phyloP scores from a whole-genome alignment of 2,329 filamentous ascomycete genomes.

The Aspergillus carbonarius region DNA sequence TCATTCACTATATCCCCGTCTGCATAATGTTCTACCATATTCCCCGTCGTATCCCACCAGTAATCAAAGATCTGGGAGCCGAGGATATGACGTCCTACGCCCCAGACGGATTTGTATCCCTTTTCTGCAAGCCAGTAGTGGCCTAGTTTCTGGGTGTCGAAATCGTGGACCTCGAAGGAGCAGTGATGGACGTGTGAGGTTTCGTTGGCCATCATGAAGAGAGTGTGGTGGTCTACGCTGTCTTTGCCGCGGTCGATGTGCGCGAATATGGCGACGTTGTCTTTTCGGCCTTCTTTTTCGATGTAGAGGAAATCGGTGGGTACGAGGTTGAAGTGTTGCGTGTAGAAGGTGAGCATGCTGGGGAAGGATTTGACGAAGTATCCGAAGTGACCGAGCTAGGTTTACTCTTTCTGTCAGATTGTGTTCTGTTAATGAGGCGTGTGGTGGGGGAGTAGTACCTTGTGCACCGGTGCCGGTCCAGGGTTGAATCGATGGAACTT shows the following conservation, averaged over 20 bases:
- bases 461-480: conserved; percentile 34
- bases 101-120: conserved; percentile 39
- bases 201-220: conserved; percentile 47
- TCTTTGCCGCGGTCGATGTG: conserved; percentile 52
- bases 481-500: conserved; percentile 31
- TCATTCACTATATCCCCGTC: conserved; percentile 17
- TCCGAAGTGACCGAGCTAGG: conserved; percentile 31
- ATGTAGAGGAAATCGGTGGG: conserved; percentile 33
- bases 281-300: conserved; percentile 17
- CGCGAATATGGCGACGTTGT: conserved; percentile 45
- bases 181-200: conserved; percentile 50
- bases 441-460: conserved; percentile 18
- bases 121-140: conserved; percentile 52
- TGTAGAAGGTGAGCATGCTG: conserved; percentile 28
- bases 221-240: conserved; percentile 54
- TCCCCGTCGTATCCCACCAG: conserved; percentile 17
- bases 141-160: conserved; percentile 53
- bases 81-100: conserved; percentile 18
- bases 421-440: neutral
- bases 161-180: conserved; percentile 54
- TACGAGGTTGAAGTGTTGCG: conserved; percentile 31
- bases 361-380: conserved; percentile 29
- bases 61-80: conserved; percentile 21
- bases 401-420: neutral
- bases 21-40: conserved; percentile 21